Conservation (phyloP, 148 eudicot genomes). For the Silene latifolia region DNA sequence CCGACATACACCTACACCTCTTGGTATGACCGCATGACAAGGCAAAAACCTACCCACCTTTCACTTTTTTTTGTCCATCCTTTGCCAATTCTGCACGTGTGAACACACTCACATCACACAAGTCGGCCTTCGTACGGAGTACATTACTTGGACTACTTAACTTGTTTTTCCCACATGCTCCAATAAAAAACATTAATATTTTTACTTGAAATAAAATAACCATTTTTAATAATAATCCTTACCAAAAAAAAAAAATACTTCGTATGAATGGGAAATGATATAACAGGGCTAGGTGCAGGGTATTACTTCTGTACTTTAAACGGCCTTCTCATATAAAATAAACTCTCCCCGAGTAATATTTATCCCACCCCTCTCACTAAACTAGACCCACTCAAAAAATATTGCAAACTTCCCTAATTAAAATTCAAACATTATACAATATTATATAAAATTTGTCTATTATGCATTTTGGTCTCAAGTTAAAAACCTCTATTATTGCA, state of each 20-base stretch:
- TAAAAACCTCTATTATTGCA: too few relatives aligned
- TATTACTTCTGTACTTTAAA: slow-evolving; percentile 7
- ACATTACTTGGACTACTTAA: not conserved
- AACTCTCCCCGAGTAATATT: not conserved
- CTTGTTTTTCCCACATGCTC: not conserved
- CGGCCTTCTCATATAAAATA: slow-evolving; percentile 1
- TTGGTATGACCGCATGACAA: too few relatives aligned
- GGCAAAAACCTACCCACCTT: too few relatives aligned
- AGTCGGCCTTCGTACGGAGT: not conserved
- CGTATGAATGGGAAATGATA: not conserved
- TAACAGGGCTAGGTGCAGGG: slow-evolving; percentile 28
- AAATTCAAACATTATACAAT: not conserved
- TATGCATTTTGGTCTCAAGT: too few relatives aligned
- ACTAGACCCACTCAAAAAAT: too few relatives aligned
- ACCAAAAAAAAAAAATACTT: not conserved
- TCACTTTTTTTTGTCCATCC: not conserved
- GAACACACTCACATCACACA: not conserved
- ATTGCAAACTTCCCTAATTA: not conserved
- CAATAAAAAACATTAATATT: too few relatives aligned
- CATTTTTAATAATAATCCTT: not conserved
- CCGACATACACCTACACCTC: too few relatives aligned
- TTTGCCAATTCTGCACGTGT: not conserved
- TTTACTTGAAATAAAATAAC: not conserved
- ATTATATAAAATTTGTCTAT: too few relatives aligned
- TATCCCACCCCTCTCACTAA: not conserved